Evolutionary conservation across 2,329 filamentous ascomycete genomes (phyloP).

Genomic region (Cytospora chrysosperma): DNA sequence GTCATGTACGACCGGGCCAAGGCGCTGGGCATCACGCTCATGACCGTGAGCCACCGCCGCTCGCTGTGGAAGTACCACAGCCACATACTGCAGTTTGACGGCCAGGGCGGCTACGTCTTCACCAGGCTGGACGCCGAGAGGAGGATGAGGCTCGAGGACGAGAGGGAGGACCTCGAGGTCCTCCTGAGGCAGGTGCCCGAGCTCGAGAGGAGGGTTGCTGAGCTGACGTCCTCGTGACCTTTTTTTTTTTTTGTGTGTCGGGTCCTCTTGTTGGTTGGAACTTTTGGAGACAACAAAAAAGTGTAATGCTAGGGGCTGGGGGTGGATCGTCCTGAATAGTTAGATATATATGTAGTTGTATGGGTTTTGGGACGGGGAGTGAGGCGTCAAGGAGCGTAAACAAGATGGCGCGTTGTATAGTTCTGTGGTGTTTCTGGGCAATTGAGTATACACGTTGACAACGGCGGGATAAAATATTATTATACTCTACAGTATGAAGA

Average conservation of each 20-base stretch:
- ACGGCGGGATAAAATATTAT: too few relatives aligned
- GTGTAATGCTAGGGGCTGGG: too few relatives aligned
- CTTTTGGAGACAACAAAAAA: too few relatives aligned
- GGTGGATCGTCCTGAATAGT: too few relatives aligned
- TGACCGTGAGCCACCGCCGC: slow-evolving; percentile 90
- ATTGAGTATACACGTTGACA: too few relatives aligned
- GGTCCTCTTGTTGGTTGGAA: neutral
- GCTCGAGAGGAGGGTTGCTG: slow-evolving; percentile 78
- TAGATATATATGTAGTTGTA: too few relatives aligned
- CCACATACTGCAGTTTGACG: slow-evolving; percentile 94
- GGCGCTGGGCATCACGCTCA: slow-evolving; percentile 84
- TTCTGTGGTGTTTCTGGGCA: too few relatives aligned
- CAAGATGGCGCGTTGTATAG: too few relatives aligned
- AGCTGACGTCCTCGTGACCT: slow-evolving; percentile 59
- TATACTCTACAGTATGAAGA: too few relatives aligned
- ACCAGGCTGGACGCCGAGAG: slow-evolving; percentile 85
- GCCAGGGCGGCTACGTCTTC: slow-evolving; percentile 88
- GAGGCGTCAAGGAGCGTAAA: too few relatives aligned
- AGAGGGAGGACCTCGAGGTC: slow-evolving; percentile 91
- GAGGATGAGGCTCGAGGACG: slow-evolving; percentile 84
- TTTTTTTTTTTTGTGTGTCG: neutral
- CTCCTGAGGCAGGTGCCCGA: slow-evolving; percentile 83
- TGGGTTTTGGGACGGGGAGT: too few relatives aligned
- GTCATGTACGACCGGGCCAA: slow-evolving; percentile 98
- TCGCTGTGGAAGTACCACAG: slow-evolving; percentile 97